Percentiles rank a stretch among this genome's conserved stretches.
Evolutionary conservation across 2,329 filamentous ascomycete genomes (phyloP).

Genomic region (Metarhizium robertsii): DNA sequence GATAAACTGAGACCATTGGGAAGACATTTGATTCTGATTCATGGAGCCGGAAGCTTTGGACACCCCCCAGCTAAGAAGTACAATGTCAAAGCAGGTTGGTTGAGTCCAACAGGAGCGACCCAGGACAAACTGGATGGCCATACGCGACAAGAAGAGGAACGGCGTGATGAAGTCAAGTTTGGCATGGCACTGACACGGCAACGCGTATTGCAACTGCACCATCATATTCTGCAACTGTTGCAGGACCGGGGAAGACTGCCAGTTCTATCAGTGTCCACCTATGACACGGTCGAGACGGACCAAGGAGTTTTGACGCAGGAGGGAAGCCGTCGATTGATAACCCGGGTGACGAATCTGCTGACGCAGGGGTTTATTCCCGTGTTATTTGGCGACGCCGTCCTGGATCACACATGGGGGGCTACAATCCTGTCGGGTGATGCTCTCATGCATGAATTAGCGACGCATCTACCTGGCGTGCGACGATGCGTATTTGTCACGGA

Average conservation of each 20-base stretch:
- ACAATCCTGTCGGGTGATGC: constrained; percentile 5
- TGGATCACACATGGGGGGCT: neutral
- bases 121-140: too few species aligned
- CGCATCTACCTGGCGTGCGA: neutral
- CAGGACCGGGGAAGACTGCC: neutral
- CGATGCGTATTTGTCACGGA: constrained; percentile 5
- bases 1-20: neutral
- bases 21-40: neutral
- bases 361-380: constrained; percentile 2
- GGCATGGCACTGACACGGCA: too few species aligned
- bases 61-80: constrained; percentile 2
- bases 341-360: neutral
- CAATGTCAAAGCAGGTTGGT: neutral
- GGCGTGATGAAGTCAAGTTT: too few species aligned
- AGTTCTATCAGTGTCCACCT: constrained; percentile 2
- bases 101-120: too few species aligned
- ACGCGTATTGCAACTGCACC: neutral
- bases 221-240: constrained; percentile 1
- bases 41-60: constrained; percentile 4
- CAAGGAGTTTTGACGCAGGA: neutral
- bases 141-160: too few species aligned
- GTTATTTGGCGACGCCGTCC: constrained; percentile 4
- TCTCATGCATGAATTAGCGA: neutral
- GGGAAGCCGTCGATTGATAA: neutral
- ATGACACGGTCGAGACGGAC: constrained; percentile 4